Evolutionary conservation across 2,329 filamentous ascomycete species (phyloP).

Genomic region (Didymella segeticola): DNA sequence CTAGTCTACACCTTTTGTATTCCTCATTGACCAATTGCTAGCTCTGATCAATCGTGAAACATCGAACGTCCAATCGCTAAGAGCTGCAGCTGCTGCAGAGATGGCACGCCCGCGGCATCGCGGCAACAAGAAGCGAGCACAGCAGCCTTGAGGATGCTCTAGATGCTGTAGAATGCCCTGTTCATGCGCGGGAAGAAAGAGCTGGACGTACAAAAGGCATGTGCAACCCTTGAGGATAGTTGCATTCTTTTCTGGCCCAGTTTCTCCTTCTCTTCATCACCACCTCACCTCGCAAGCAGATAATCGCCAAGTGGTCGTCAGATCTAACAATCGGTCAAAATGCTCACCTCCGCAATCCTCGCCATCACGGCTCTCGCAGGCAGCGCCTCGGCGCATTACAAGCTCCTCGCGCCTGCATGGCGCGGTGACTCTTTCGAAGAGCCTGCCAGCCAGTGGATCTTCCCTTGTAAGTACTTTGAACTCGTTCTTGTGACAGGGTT

Average conservation of each 20-base stretch:
- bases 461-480: constrained; percentile 45
- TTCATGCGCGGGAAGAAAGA: not conserved
- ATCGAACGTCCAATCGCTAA: not conserved
- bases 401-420: constrained; percentile 51
- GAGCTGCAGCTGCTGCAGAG: not conserved
- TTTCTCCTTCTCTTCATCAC: not conserved
- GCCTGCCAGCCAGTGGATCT: constrained; percentile 49
- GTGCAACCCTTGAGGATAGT: not conserved
- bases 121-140: constrained; percentile 10
- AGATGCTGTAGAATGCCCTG: constrained; percentile 4
- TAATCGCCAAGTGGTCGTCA: not conserved
- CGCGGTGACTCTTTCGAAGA: constrained; percentile 51
- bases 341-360: constrained; percentile 31
- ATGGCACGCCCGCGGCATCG: not conserved
- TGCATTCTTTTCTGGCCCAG: not conserved
- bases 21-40: not conserved
- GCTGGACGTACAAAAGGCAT: constrained; percentile 6
- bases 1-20: constrained; percentile 13
- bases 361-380: constrained; percentile 33
- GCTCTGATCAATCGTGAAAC: not conserved
- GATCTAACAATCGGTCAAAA: constrained; percentile 17
- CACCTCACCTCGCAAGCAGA: no score
- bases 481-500: no score
- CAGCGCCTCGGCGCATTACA: constrained; percentile 53
- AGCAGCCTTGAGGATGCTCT: constrained; percentile 1